Percentiles rank a stretch among this genome's conserved stretches.
phyloP scores from a whole-genome alignment of 2,329 filamentous ascomycete species.

The Talaromyces amestolkiae region DNA sequence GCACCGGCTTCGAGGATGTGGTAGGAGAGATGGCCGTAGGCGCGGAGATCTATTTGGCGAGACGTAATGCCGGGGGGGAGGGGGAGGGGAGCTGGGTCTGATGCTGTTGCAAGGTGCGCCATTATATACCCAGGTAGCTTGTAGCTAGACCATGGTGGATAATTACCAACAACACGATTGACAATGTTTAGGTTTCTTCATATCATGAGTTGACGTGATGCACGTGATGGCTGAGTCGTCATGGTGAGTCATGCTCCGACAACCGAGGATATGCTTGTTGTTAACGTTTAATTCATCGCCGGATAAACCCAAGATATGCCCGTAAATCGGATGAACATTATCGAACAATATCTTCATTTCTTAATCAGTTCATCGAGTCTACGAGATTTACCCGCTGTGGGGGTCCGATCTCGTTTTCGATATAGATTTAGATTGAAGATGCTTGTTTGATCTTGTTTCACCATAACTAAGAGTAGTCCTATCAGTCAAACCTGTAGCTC shows the following conservation, averaged over 20 bases:
- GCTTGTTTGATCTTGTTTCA: not conserved
- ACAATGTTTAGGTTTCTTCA: not conserved
- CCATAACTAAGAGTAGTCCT: not conserved
- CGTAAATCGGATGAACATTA: not conserved
- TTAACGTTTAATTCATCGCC: too few relatives aligned
- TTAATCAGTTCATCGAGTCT: not conserved
- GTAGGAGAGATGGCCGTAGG: slow-evolving; percentile 51
- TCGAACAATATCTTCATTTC: not conserved
- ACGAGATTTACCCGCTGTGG: not conserved
- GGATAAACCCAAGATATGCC: not conserved
- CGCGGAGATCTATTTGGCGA: slow-evolving; percentile 57
- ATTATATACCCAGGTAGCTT: not conserved
- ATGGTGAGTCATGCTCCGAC: slow-evolving; percentile 15
- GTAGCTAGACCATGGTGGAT: not conserved
- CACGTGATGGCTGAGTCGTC: slow-evolving; percentile 18
- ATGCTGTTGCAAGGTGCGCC: slow-evolving; percentile 20
- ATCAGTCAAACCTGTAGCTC: not conserved
- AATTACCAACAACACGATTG: not conserved
- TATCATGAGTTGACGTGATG: not conserved
- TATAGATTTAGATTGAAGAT: not conserved
- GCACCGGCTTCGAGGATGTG: slow-evolving; percentile 59
- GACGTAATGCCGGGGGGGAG: slow-evolving; percentile 57
- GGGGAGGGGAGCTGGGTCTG: slow-evolving; percentile 46
- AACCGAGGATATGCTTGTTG: not conserved
- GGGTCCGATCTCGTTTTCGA: not conserved